Base-by-base conservation (phyloP, 768 basidiomycete species). In the Russula sp. region DNA sequence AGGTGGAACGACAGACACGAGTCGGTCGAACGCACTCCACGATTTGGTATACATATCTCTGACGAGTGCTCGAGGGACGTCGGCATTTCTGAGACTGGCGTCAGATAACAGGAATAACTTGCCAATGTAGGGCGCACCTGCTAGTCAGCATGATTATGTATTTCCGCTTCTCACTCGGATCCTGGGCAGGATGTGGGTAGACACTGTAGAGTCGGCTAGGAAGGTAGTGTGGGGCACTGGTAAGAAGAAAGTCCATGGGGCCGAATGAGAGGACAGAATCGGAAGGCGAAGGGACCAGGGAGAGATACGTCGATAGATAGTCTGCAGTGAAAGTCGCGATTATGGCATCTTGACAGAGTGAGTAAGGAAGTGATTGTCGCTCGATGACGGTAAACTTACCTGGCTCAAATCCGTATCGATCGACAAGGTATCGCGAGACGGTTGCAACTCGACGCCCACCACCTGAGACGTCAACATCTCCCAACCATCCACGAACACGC, bases 41-140 rank as follows among this genome's bases (percentile, higher is more conserved):
- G 88, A 91, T 74, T 94, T 94, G 31, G 90, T 92, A 71, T 94
- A 94, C 88, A 91, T 89, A 68, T 93, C 91, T 61, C 91, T 84
- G 51, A 92, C 91, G 20, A 91, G 79, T 1, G 89, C 88, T 55
- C 91, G 83, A 11, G 91, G 88, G 31, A 91, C 86, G 71, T 92
- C 91, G 16, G 89, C 89, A 71, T 93, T 93, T 72, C 90, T 87
- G 68, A 37, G 18, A 20, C 20, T 31, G n/a, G 67, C 58, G 51
- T 54, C 52, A 44, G 45, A 51, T 32, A 27, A 35, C 40, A 32
- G 37, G 42, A 13, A 11, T 22, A 16, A 10, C 6, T 57, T 9
- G 20, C 58, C 10, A 0, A 20, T n/a, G 11, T 18, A 45, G 5
- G 27, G 68, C 75, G 20, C 68, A 88, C 87, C 87, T 80, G 80